Percentiles rank a stretch among this genome's conserved stretches.
phyloP scores from a whole-genome alignment of 768 basidiomycete species.

The Russula lepida region DNA sequence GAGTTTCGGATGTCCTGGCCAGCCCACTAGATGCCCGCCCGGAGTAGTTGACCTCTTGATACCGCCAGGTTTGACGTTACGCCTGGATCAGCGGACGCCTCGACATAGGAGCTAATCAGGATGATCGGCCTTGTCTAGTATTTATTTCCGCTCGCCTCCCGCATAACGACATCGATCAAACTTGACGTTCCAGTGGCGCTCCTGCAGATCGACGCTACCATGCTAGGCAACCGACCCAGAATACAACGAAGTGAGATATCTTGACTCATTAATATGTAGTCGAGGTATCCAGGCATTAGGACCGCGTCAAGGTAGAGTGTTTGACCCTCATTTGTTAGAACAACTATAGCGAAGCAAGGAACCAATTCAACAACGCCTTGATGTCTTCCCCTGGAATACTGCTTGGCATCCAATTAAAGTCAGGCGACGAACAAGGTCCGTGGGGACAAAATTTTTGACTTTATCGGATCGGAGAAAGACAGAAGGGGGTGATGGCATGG shows the following conservation, averaged over 20 bases:
- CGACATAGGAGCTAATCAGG: background rate
- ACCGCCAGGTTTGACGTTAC: slow-evolving; percentile 39
- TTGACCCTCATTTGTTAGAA: slow-evolving; percentile 45
- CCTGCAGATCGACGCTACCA: slow-evolving; percentile 33
- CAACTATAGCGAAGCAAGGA: background rate
- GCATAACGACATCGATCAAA: slow-evolving; percentile 69
- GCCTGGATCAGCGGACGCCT: background rate
- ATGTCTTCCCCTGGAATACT: slow-evolving; percentile 51
- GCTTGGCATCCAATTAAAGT: slow-evolving; percentile 73
- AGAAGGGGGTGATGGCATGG: background rate
- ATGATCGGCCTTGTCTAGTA: background rate
- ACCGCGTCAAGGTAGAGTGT: slow-evolving; percentile 46
- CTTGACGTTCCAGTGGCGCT: slow-evolving; percentile 52
- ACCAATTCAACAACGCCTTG: slow-evolving; percentile 26
- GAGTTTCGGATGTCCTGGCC: slow-evolving; percentile 34
- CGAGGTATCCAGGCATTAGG: slow-evolving; percentile 52
- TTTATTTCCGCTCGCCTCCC: slow-evolving; percentile 43
- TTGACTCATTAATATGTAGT: background rate
- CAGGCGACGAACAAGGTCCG: slow-evolving; percentile 44
- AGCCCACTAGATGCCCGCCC: slow-evolving; percentile 40
- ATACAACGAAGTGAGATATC: background rate
- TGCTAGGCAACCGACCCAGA: background rate
- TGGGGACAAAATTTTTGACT: slow-evolving; percentile 36
- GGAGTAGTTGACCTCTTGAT: slow-evolving; percentile 32
- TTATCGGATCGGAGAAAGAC: slow-evolving; percentile 30